Evolutionary conservation across 306 rosid genomes (phyloP).

Genomic region (Spatholobus suberectus): DNA sequence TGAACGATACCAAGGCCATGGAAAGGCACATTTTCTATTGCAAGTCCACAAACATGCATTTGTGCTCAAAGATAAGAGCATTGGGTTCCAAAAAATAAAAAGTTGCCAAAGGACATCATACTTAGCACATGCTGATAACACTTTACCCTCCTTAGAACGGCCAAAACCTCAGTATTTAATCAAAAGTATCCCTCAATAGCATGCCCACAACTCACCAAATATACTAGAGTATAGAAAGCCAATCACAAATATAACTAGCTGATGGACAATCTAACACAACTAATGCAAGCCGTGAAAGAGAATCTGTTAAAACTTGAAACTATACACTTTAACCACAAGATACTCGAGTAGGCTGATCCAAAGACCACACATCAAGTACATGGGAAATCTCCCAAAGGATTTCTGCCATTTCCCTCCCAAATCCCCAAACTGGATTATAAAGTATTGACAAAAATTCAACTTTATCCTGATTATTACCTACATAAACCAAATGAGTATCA

Average conservation of each 20-base stretch:
- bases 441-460: not conserved
- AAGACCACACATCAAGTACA: not conserved
- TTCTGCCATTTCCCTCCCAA: not conserved
- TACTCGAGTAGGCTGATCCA: not conserved
- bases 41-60: not conserved
- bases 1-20: not conserved
- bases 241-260: not conserved
- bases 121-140: not conserved
- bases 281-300: not conserved
- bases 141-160: not conserved
- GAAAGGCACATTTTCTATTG: not conserved
- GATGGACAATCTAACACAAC: not conserved
- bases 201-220: not conserved
- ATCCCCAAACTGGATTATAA: not conserved
- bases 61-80: not conserved
- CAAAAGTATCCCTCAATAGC: not conserved
- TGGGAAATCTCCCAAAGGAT: not conserved
- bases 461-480: not conserved
- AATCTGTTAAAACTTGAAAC: not conserved
- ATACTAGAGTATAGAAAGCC: not conserved
- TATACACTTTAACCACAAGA: constrained; percentile 1
- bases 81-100: not conserved
- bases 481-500: not conserved
- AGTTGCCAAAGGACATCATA: not conserved
- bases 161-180: not conserved